Percentiles rank a stretch among this genome's conserved stretches.
These are phyloP conservation scores for Malus fusca DNA, from an alignment of 306 rosid genomes.

Conservation along the genomic window DNA sequence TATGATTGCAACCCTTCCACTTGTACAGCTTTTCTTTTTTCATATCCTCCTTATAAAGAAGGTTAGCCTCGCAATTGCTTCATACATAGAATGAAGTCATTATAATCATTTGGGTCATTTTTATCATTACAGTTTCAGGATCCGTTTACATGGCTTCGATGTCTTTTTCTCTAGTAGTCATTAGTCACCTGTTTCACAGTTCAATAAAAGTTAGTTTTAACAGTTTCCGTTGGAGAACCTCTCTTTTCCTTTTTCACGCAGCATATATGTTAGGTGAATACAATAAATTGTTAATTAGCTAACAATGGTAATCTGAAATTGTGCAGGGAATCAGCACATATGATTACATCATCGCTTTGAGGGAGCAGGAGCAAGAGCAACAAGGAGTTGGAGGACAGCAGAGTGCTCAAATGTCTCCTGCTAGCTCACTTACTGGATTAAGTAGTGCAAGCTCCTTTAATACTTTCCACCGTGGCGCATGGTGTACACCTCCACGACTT, in stretches of 20 bases:
- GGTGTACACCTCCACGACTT: slow-evolving; percentile 97
- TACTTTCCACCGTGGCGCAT: slow-evolving; percentile 79
- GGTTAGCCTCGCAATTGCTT: slow-evolving; percentile 30
- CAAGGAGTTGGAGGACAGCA: slow-evolving; percentile 88
- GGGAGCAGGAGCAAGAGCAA: slow-evolving; percentile 94
- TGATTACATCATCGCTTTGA: slow-evolving; percentile 92
- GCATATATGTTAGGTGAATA: background rate
- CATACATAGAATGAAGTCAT: background rate
- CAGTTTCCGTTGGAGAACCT: too few relatives aligned
- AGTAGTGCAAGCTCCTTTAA: slow-evolving; percentile 96
- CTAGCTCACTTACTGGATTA: slow-evolving; percentile 89
- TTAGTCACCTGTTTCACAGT: background rate
- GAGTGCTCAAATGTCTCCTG: slow-evolving; percentile 96
- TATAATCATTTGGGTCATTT: background rate
- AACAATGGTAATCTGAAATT: background rate
- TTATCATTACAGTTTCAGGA: background rate
- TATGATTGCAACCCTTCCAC: slow-evolving; percentile 89
- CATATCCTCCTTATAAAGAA: slow-evolving; percentile 93
- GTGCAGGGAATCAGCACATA: slow-evolving; percentile 90
- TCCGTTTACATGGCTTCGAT: background rate
- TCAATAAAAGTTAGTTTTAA: background rate
- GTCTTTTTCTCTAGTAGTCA: background rate
- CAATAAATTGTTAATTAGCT: background rate
- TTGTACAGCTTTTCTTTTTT: slow-evolving; percentile 89
- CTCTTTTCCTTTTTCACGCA: background rate